Percentiles rank a stretch among this genome's conserved stretches.
These are phyloP conservation scores for Phalaenopsis aphrodite DNA, from an alignment of 106 monocot genomes.

Conservation along the genomic window DNA sequence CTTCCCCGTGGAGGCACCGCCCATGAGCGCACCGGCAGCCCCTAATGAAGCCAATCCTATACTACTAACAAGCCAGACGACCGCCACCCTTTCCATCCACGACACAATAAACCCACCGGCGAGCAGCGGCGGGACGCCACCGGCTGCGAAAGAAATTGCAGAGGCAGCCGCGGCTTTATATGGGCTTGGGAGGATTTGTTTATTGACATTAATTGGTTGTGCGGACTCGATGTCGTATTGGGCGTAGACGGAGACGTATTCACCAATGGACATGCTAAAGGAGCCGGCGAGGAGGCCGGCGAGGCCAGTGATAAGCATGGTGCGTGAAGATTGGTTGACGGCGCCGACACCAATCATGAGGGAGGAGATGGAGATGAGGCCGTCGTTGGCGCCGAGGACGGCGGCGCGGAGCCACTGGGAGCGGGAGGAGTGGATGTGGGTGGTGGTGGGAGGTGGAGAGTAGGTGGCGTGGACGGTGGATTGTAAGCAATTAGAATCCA, in stretches of 20 bases:
- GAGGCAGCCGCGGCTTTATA: conserved; percentile 31
- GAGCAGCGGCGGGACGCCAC: conserved; percentile 32
- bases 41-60: conserved; percentile 30
- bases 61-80: conserved; percentile 24
- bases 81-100: conserved; percentile 16
- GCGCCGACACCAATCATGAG: conserved; percentile 78
- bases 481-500: neutral
- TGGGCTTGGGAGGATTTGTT: conserved; percentile 24
- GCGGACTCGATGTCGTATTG: conserved; percentile 51
- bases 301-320: conserved; percentile 60
- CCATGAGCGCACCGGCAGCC: conserved; percentile 20
- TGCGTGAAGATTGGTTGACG: conserved; percentile 15
- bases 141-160: conserved; percentile 25
- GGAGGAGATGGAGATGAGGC: conserved; percentile 61
- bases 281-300: conserved; percentile 75
- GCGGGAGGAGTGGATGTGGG: conserved; percentile 24
- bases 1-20: conserved; percentile 23
- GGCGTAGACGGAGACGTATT: conserved; percentile 59
- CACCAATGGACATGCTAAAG: conserved; percentile 82
- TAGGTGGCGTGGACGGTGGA: neutral
- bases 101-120: conserved; percentile 24
- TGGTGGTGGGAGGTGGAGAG: neutral
- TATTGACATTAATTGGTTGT: conserved; percentile 4
- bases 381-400: conserved; percentile 74
- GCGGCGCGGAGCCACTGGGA: conserved; percentile 79